Evolutionary conservation across 352 stramenopile species (phyloP), one percentile per base, ranked within the genome.

Genomic region (Pythium coloratum): DNA sequence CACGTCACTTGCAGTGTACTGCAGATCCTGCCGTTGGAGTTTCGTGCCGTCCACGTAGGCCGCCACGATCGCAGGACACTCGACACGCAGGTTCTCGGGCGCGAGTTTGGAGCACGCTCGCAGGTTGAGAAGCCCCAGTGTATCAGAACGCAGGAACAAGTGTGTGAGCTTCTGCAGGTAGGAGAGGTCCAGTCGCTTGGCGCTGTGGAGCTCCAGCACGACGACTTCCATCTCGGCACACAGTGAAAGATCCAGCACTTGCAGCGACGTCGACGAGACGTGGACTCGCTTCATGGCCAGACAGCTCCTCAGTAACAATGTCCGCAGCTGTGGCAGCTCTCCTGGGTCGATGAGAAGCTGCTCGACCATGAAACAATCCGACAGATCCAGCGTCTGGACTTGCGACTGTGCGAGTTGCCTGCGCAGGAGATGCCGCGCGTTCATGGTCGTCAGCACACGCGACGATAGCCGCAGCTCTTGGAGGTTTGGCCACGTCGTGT

Each of bases 91-190:
- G 20, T 76, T 78, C 56, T 72, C 66, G 6, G 56, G 74, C 49
- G 61, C 57, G 3, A 93, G 68, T 46, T 77, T 73, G 6, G 44
- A 70, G 55, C 80, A 87, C 13, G 77, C 80, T n/a, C 64, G 74
- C 2, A 93, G 64, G 20, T 81, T 81, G 16, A 91, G 63, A 18
- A 61, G 54, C 3, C 60, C 67, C 6, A 93, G 67, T 6, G 75
- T 71, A 20, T 67, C 60, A 9, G 81, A 81, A 20, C 73, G 75
- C 32, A 93, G 70, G 51, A 79, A 82, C 54, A 91, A 54, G 33
- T 89, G 73, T 26, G 71, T 84, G 51, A 93, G 66, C 16, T 70
- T 75, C 67, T 82, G 82, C 33, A 91, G 67, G 30, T 82, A 88
- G n/a, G 84, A 89, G 56, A 91, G 62, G 46, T 93, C 76, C 18